Evolutionary conservation across 179 eudicot genomes (phyloP).

Genomic region (Heliamphora pulchella): DNA sequence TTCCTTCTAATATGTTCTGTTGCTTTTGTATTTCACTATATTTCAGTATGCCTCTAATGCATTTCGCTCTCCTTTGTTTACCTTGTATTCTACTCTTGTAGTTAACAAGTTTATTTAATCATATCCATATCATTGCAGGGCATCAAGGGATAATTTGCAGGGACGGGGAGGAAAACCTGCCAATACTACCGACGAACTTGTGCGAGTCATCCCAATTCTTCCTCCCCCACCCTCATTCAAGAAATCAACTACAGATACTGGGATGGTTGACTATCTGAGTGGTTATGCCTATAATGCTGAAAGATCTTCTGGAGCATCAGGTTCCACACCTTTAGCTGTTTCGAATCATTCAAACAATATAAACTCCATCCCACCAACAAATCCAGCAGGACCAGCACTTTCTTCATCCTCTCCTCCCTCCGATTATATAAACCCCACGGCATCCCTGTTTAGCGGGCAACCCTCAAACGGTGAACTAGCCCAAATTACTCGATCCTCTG

Average conservation of each 20-base stretch:
- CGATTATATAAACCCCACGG: constrained; percentile 39
- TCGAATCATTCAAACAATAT: constrained; percentile 27
- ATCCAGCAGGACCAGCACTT: constrained; percentile 26
- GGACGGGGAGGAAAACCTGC: constrained; percentile 37
- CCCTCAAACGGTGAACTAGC: constrained; percentile 35
- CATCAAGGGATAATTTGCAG: constrained; percentile 52
- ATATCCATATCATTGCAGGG: constrained; percentile 35
- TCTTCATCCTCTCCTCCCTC: constrained; percentile 44
- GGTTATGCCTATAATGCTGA: constrained; percentile 52
- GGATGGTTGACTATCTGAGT: constrained; percentile 62
- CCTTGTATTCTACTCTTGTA: not conserved
- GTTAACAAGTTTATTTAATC: not conserved
- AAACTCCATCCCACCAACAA: constrained; percentile 22
- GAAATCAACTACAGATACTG: constrained; percentile 40
- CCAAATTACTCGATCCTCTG: constrained; percentile 33
- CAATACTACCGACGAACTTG: constrained; percentile 23
- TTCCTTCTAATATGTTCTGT: not conserved
- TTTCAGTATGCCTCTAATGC: not conserved
- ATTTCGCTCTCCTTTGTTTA: not conserved
- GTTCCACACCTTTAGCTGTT: constrained; percentile 25
- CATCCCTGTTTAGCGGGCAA: constrained; percentile 43
- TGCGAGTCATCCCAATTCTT: constrained; percentile 46
- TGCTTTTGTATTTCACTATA: not conserved
- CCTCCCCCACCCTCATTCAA: constrained; percentile 79
- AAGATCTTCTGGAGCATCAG: constrained; percentile 34